Evolutionary conservation across 2,329 filamentous ascomycete genomes (phyloP), one percentile per base, ranked within the genome.

Genomic region (Verticillium dahliae): DNA sequence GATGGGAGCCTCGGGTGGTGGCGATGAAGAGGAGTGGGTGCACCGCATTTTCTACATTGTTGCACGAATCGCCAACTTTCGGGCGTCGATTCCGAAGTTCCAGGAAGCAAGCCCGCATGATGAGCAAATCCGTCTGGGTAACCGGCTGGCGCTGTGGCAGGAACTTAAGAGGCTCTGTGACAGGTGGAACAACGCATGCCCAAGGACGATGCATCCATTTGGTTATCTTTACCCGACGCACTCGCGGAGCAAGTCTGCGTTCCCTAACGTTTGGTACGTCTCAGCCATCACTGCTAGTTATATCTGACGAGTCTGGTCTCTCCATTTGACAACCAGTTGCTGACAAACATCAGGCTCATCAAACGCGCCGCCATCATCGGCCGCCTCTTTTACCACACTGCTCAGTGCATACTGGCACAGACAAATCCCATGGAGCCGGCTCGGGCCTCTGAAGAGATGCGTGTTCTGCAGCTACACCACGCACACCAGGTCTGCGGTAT

Each of bases 401-500:
- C 90, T 27, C 89, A 94, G 76, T 89, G 90, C 65, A 77, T 97
- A 38, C 82, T 97, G 5, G 86, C 90, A 3, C 90, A 94, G 67
- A 88, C 88, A 27, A 89, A 97, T 71, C 93, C 93, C 0, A 73
- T 89, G 59, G 81, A 87, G 41, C 79, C 84, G 11, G 77, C 82
- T 7, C 81, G 85, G 41, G 78, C 79, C 18, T 80, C 81, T 2
- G 79, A 85, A 4, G 88, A 92, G 63, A 91, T 94, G 85, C 84
- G 83, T 56, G 80, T 83, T 4, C 82, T 90, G 69, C 87, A 90
- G 67, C 80, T 88, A 57, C 85, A 86, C 64, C 91, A 97, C 70
- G 89, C 92, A 0, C 88, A 90, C 67, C 89, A 93, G 71, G 89
- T 96, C 31, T 97, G 93, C 71, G 94, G 94, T 14, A 96, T 98